Evolutionary conservation across 2,329 filamentous ascomycete species (phyloP).

Genomic region (Cladophialophora exuberans): DNA sequence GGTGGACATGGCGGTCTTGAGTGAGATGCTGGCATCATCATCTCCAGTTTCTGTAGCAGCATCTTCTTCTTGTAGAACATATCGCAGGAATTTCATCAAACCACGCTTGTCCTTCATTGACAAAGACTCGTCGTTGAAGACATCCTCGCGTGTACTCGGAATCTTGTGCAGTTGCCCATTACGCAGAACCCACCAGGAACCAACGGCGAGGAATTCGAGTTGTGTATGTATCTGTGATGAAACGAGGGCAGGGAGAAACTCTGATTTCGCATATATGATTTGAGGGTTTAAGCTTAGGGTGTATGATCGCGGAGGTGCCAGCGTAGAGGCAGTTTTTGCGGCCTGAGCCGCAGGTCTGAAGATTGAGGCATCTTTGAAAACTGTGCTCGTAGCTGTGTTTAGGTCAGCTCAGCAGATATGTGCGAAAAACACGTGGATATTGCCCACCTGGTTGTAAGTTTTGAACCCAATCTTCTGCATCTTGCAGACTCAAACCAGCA

Average conservation of each 20-base stretch:
- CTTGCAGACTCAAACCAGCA: constrained; percentile 81
- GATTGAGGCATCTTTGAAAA: constrained; percentile 43
- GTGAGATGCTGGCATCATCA: constrained; percentile 58
- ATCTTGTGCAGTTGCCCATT: constrained; percentile 64
- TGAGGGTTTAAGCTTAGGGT: constrained; percentile 83
- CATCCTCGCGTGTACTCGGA: constrained; percentile 86
- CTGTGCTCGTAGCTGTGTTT: constrained; percentile 35
- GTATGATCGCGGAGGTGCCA: constrained; percentile 73
- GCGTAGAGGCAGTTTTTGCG: constrained; percentile 37
- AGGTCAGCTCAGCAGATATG: constrained; percentile 2
- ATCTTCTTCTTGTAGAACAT: constrained; percentile 73
- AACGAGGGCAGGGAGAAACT: constrained; percentile 78
- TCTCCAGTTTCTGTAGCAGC: constrained; percentile 50
- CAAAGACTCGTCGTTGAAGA: constrained; percentile 78
- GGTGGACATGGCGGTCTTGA: constrained; percentile 51
- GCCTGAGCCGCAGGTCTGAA: constrained; percentile 37
- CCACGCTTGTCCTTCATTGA: constrained; percentile 79
- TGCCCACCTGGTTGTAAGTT: constrained; percentile 44
- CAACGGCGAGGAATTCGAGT: constrained; percentile 90
- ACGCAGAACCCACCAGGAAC: constrained; percentile 81
- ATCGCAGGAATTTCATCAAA: constrained; percentile 92
- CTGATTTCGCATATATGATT: constrained; percentile 80
- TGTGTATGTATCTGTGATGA: constrained; percentile 86
- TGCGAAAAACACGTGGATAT: neutral
- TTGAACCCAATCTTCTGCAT: constrained; percentile 74